Evolutionary conservation across 2,329 filamentous ascomycete genomes (phyloP).

Genomic region (Trichoderma brevicompactum): DNA sequence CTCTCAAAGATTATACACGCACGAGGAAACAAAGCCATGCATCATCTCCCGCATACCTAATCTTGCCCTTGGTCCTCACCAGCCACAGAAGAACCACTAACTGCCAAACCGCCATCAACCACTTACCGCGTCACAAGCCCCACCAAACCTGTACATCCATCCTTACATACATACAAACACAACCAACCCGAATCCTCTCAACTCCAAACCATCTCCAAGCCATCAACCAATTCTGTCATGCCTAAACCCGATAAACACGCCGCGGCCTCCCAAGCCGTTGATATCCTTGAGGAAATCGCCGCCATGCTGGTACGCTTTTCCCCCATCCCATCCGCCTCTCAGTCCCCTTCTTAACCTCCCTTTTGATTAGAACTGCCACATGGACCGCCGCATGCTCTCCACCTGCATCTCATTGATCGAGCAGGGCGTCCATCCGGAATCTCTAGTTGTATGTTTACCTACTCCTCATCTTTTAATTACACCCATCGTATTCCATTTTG

Average conservation of each 20-base stretch:
- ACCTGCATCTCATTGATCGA: conserved; percentile 97
- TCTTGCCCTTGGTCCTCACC: conserved; percentile 6
- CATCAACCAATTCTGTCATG: conserved; percentile 38
- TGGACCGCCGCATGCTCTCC: conserved; percentile 87
- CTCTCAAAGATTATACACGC: too few relatives aligned
- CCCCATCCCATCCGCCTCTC: not conserved
- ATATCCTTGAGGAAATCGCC: conserved; percentile 83
- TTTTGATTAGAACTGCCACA: conserved; percentile 77
- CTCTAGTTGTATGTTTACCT: conserved; percentile 72
- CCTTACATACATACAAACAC: not conserved
- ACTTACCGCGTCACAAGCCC: conserved; percentile 11
- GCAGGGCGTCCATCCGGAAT: conserved; percentile 95
- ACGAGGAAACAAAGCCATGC: not conserved
- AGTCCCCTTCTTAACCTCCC: conserved; percentile 1
- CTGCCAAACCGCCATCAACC: conserved; percentile 16
- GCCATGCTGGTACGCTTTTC: conserved; percentile 76
- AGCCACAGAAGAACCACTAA: not conserved
- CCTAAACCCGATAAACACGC: conserved; percentile 69
- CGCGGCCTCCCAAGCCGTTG: conserved; percentile 80
- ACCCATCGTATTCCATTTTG: not conserved
- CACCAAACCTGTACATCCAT: conserved; percentile 10
- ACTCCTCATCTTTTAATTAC: not conserved
- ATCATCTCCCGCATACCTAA: not conserved
- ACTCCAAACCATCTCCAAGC: not conserved
- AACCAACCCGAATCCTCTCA: conserved; percentile 9